phyloP scores from a whole-genome alignment of 352 stramenopile species.

The Halophytophthora batemanensis region DNA sequence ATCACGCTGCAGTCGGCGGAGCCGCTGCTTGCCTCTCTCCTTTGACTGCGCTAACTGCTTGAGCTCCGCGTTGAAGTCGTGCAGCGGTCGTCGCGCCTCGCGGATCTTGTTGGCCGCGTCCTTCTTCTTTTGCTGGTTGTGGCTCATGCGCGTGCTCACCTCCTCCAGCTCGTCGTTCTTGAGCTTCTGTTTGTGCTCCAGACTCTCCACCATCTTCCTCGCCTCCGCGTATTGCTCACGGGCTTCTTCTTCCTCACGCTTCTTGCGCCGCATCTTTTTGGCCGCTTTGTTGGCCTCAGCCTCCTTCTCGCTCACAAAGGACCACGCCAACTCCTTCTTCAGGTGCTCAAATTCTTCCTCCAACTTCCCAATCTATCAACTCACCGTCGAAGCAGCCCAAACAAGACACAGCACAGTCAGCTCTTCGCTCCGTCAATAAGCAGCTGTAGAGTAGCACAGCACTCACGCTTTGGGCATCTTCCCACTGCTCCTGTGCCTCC shows the following conservation, averaged over 20 bases:
- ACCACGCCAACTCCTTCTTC: slow-evolving; percentile 81
- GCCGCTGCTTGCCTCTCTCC: slow-evolving; percentile 45
- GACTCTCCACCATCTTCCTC: slow-evolving; percentile 34
- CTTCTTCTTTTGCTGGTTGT: slow-evolving; percentile 46
- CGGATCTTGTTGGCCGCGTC: slow-evolving; percentile 58
- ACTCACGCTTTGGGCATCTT: slow-evolving; percentile 70
- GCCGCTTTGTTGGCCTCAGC: slow-evolving; percentile 37
- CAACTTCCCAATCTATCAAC: slow-evolving; percentile 61
- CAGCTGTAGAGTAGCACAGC: too few relatives aligned
- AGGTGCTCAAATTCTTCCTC: slow-evolving; percentile 68
- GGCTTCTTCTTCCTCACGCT: slow-evolving; percentile 37
- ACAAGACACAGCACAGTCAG: slow-evolving; percentile 1
- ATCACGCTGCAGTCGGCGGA: slow-evolving; percentile 46
- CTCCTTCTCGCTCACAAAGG: slow-evolving; percentile 76
- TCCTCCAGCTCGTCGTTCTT: slow-evolving; percentile 66
- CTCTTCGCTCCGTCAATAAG: neutral
- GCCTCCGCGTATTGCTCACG: slow-evolving; percentile 44
- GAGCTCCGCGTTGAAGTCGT: slow-evolving; percentile 62
- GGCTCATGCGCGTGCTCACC: slow-evolving; percentile 35
- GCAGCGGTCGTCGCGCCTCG: slow-evolving; percentile 58
- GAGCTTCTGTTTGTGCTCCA: slow-evolving; percentile 59
- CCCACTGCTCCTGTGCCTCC: slow-evolving; percentile 65
- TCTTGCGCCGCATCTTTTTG: slow-evolving; percentile 56
- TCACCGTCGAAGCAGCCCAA: slow-evolving; percentile 1
- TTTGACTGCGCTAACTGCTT: slow-evolving; percentile 56